These are phyloP conservation scores for Phytophthora macrochlamydospora DNA, from an alignment of 352 stramenopile genomes.

Conservation along the genomic window DNA sequence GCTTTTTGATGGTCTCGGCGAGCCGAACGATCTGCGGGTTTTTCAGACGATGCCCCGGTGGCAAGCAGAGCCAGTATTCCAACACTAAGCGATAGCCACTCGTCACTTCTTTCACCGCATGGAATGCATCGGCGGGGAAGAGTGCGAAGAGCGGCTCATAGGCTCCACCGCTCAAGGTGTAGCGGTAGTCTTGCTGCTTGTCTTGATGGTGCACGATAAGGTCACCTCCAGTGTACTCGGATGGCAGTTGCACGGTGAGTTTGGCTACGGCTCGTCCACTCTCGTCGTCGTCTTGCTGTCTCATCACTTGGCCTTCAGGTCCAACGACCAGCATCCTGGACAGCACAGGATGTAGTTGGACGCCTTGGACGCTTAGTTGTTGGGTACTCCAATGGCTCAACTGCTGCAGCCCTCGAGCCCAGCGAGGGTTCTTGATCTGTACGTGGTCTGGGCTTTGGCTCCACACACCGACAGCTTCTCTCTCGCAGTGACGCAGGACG, in stretches of 20 bases:
- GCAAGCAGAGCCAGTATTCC: constrained; percentile 4
- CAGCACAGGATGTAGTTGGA: constrained; percentile 5
- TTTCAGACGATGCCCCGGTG: neutral
- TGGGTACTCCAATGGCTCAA: neutral
- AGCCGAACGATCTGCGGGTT: neutral
- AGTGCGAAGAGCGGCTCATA: constrained; percentile 7
- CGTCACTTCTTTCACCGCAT: constrained; percentile 1
- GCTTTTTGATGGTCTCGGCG: neutral
- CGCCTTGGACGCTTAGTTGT: constrained; percentile 11
- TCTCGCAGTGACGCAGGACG: constrained; percentile 4
- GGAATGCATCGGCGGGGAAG: neutral
- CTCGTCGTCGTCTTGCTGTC: constrained; percentile 13
- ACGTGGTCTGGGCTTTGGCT: constrained; percentile 8
- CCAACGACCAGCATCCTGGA: constrained; percentile 16
- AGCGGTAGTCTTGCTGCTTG: neutral
- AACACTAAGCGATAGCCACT: constrained; percentile 11
- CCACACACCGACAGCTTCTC: constrained; percentile 9
- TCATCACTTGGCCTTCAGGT: neutral
- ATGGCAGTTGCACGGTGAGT: constrained; percentile 5
- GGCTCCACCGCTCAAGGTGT: neutral
- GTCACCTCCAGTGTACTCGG: constrained; percentile 1
- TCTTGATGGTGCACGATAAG: neutral
- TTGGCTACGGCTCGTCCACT: constrained; percentile 6
- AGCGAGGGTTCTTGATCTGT: constrained; percentile 19
- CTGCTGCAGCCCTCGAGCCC: constrained; percentile 4